Conservation (phyloP, 2,329 filamentous ascomycete species). For the Trichoderma guizhouense region DNA sequence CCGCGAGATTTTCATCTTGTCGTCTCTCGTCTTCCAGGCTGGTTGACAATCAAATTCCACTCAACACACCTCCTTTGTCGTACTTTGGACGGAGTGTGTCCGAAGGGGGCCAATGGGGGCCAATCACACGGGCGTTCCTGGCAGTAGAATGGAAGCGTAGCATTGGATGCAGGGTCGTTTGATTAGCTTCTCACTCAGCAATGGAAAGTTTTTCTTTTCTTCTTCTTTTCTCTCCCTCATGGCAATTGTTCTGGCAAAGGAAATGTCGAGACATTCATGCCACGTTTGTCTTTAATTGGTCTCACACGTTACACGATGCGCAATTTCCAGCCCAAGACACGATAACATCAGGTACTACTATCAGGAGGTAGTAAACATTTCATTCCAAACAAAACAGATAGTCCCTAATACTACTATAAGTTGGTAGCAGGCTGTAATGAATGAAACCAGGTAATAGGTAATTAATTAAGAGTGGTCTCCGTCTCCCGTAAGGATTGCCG, state of each 20-base stretch:
- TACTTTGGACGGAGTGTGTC: not conserved
- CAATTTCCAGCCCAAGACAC: not conserved
- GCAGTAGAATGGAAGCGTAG: not conserved
- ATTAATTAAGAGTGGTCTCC: not conserved
- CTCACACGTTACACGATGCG: not conserved
- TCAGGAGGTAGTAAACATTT: not conserved
- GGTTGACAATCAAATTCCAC: not conserved
- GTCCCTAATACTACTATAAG: not conserved
- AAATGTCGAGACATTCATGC: not conserved
- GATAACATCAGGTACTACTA: not conserved
- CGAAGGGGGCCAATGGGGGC: not conserved
- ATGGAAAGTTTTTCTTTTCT: not conserved
- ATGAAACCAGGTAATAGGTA: not conserved
- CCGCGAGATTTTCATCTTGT: not conserved
- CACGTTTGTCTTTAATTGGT: not conserved
- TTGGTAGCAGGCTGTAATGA: not conserved
- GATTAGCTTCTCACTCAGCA: not conserved
- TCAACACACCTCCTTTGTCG: not conserved
- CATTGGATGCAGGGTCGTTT: conserved; percentile 4
- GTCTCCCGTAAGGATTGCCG: too few relatives aligned
- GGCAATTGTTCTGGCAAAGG: not conserved
- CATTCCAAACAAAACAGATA: not conserved
- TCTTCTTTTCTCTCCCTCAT: not conserved
- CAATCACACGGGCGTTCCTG: not conserved
- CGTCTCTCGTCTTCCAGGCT: not conserved